Base-by-base conservation (phyloP, 441 rosid genomes). In the Daphne laureola region DNA sequence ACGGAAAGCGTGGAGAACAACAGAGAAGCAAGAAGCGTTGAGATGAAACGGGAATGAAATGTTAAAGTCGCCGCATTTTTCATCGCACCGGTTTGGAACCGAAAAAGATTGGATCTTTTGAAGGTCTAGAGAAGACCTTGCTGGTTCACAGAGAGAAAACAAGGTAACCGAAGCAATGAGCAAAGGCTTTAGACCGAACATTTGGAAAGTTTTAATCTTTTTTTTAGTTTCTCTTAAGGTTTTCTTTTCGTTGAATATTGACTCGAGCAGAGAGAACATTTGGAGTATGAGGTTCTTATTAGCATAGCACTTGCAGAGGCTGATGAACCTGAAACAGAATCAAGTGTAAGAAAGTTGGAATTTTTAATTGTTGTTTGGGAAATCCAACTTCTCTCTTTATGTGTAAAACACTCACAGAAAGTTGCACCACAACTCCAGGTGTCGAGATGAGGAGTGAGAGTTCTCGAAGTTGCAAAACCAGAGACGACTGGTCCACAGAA, bases 401-500 rank as follows among this genome's bases (percentile, higher is more conserved):
- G 38, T 31, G 38, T 31, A 31, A 31, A 9, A 31, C 38, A 21
- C 55, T 61, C 26, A 26, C 21, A 27, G 38, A 16, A 49, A 51
- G 40, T 27, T 12, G 44, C 31, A 55, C 44, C 38, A 42, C 23
- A 53, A 3, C 7, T 17, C 0, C 58, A 77, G 44, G 61, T 79
- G 74, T 66, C 67, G 23, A 68, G 47, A 72, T 69, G 51, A 1
- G 54, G 50, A 52, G 51, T 17, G 8, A 0, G 15, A 12, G 12
- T 17, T 42, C 46, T 23, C 41, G 43, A 71, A 83, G 69, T 79
- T 78, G 72, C 78, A 70, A 78, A 72, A 71, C 51, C 44, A 67
- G 53, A 62, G 90, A 86, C 80, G 74, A 74, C 63, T 80, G 86
- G 96, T 86, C 91, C 58, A 70, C 38, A 64, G 71, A 83, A 81